A percentile compares a stretch with the other conserved stretches of the same genome.
Evolutionary conservation across 352 stramenopile genomes (phyloP).

Genomic region (Phytophthora europaea): DNA sequence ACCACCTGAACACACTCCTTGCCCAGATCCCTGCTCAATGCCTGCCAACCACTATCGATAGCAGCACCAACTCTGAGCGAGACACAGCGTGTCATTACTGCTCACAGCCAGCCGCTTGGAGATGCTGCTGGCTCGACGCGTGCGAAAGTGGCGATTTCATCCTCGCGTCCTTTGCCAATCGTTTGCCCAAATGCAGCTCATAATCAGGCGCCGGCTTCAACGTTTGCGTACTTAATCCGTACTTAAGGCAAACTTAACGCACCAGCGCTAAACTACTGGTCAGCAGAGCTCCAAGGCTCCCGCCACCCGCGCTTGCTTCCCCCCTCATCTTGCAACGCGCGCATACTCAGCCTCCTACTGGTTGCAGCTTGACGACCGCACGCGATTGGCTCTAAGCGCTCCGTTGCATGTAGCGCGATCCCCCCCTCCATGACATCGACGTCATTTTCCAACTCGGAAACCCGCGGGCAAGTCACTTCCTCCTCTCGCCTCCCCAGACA

Average conservation of each 20-base stretch:
- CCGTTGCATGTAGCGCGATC: background rate
- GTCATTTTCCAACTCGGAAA: slow-evolving; percentile 66
- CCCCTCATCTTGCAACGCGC: slow-evolving; percentile 23
- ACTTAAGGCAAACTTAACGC: background rate
- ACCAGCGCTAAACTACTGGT: slow-evolving; percentile 40
- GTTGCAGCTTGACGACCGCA: slow-evolving; percentile 35
- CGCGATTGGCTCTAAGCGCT: slow-evolving; percentile 45
- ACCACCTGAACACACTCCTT: too few species aligned
- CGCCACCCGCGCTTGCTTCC: background rate
- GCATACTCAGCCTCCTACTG: background rate
- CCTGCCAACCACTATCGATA: background rate
- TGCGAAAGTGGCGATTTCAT: background rate
- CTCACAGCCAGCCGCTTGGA: background rate
- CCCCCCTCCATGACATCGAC: slow-evolving; percentile 11
- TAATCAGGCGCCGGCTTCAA: background rate
- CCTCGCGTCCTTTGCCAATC: background rate
- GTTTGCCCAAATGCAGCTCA: background rate
- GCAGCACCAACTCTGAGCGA: background rate
- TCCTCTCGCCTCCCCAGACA: slow-evolving; percentile 6
- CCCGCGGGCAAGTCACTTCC: slow-evolving; percentile 35
- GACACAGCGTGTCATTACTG: background rate
- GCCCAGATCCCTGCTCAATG: too few species aligned
- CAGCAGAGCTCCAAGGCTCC: slow-evolving; percentile 33
- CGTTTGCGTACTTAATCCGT: background rate
- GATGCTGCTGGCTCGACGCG: background rate